These are phyloP conservation scores for Zoysia pacifica DNA, from an alignment of 176 grass and related monocot species.

Conservation along the genomic window DNA sequence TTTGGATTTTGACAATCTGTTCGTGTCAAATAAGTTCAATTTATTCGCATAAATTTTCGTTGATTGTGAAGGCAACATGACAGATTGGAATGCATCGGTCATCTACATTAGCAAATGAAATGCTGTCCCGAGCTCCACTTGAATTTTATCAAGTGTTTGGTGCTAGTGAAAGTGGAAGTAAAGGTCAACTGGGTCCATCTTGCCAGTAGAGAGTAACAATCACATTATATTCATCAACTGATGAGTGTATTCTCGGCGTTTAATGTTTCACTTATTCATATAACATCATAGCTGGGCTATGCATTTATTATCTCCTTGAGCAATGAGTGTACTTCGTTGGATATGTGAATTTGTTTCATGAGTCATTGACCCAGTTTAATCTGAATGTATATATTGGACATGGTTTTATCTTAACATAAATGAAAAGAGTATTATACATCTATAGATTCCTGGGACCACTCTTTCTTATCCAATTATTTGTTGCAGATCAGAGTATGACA, in stretches of 20 bases:
- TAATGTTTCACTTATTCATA: background rate
- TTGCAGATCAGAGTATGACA: constrained; percentile 97
- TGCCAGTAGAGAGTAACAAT: background rate
- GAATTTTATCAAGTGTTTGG: background rate
- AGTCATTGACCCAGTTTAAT: background rate
- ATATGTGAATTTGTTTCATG: constrained; percentile 15
- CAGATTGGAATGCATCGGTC: too few relatives aligned
- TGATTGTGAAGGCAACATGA: background rate
- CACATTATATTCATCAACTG: background rate
- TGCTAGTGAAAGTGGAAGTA: background rate
- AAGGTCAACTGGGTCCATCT: background rate
- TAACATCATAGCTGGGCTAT: background rate
- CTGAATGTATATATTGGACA: background rate
- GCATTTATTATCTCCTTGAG: background rate
- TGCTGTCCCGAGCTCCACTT: background rate
- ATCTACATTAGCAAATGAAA: background rate
- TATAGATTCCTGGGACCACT: background rate
- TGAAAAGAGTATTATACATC: constrained; percentile 11
- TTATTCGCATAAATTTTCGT: background rate
- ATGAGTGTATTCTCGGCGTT: background rate
- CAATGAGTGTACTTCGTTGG: background rate
- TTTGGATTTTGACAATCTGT: background rate
- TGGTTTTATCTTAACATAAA: constrained; percentile 22
- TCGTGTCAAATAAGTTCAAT: constrained; percentile 17
- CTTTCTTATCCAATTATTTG: constrained; percentile 14